Conservation (phyloP, 257 asterid species). For the Rhazya stricta region DNA sequence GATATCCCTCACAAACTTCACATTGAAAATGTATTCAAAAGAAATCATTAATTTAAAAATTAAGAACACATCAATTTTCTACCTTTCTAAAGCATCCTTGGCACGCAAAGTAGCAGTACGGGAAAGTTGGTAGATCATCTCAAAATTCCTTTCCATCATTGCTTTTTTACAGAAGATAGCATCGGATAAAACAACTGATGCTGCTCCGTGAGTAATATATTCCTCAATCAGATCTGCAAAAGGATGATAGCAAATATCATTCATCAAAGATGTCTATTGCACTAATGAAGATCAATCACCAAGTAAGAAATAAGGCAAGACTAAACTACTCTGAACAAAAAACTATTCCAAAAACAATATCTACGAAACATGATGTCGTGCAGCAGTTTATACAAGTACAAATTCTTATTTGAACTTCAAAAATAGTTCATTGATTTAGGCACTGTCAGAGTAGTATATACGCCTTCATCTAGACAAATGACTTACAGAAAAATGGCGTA, state of each 20-base stretch:
- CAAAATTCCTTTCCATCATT: slow-evolving; percentile 38
- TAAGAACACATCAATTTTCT: neutral
- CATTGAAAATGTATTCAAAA: neutral
- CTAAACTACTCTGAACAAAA: neutral
- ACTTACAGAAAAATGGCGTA: too few relatives aligned
- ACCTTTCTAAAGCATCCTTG: slow-evolving; percentile 47
- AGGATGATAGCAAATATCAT: neutral
- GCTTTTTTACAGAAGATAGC: slow-evolving; percentile 72
- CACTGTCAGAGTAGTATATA: neutral
- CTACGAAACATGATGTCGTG: neutral
- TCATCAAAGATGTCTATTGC: neutral
- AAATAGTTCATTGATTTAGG: neutral
- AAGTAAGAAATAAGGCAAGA: neutral
- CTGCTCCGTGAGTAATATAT: slow-evolving; percentile 64
- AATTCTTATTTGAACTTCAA: neutral
- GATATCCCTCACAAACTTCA: neutral
- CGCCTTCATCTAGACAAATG: neutral
- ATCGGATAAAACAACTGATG: slow-evolving; percentile 74
- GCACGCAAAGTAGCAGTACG: slow-evolving; percentile 43
- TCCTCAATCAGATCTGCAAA: slow-evolving; percentile 48
- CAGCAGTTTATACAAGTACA: neutral
- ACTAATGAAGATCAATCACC: neutral
- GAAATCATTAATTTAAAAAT: neutral
- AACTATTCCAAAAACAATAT: too few relatives aligned
- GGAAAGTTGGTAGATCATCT: slow-evolving; percentile 46